Base-by-base conservation (phyloP, 139 green algal genomes). In the Helicosporidium sp. region DNA sequence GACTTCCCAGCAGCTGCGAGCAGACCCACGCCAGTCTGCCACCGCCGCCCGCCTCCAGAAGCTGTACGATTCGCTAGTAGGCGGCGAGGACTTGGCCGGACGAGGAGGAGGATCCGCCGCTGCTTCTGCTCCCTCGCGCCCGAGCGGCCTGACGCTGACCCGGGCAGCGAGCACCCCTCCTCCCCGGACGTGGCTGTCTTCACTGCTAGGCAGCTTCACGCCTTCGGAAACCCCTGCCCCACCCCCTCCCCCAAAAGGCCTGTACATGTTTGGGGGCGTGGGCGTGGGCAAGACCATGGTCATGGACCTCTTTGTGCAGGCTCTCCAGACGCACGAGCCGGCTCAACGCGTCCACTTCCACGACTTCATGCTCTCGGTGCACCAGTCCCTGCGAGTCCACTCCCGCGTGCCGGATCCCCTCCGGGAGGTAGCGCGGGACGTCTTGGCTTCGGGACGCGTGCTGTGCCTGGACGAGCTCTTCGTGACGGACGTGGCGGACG, bases 281-380 rank as follows among this genome's bases (percentile, higher is more conserved):
- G 86, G 86, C 1, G 70, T 66, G 17, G 88, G 88, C 36, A 98
- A 98, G 72, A 96, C 88, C 1, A 93, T 97, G 75, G 64, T 95
- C 5, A 96, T 97, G 89, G 89, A 98, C 55, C 20, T 97, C 39
- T 83, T 97, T 34, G 80, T 74, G n/a, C n/a, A n/a, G n/a, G n/a
- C n/a, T n/a, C n/a, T n/a, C n/a, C n/a, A n/a, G n/a, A n/a, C n/a
- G n/a, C n/a, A n/a, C n/a, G n/a, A n/a, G 45, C 68, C 84, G 79
- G 55, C 82, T 17, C 43, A 57, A 42, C 72, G 87, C 25, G 79
- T 65, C 2, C 87, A 96, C 64, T 98, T 92, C 65, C 88, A 96
- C 46, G 83, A 95, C 58, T 96, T 96, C 73, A 97, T 97, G 88
- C 64, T 95, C 42, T 76, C 87, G 17, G 75, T 96, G n/a, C 87